Conservation (phyloP, 257 asterid genomes). For the Anisodus tanguticus region DNA sequence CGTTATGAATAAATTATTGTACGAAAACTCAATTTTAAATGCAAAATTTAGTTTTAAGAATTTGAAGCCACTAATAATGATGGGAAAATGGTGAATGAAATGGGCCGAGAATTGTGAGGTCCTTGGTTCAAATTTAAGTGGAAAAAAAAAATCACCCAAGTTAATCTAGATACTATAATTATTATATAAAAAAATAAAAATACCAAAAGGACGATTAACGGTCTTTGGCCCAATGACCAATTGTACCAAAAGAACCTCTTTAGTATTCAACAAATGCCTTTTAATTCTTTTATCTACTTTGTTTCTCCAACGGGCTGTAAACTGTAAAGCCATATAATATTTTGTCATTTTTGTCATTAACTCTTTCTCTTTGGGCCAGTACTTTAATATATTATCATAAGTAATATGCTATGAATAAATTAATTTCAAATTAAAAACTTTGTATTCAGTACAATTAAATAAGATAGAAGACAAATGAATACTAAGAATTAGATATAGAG, state of each 20-base stretch:
- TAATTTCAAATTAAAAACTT: background rate
- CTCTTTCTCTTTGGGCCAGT: background rate
- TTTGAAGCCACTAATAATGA: background rate
- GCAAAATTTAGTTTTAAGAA: background rate
- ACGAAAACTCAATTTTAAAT: background rate
- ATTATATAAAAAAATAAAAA: background rate
- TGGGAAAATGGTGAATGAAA: background rate
- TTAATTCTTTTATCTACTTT: background rate
- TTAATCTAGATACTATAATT: background rate
- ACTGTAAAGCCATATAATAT: background rate
- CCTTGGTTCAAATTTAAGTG: background rate
- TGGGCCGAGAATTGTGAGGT: background rate
- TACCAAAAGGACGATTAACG: background rate
- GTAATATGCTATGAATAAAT: background rate
- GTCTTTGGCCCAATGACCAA: background rate
- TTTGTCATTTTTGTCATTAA: background rate
- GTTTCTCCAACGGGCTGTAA: slow-evolving; percentile 2
- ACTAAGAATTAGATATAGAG: background rate
- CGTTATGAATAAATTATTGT: background rate
- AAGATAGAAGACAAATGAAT: background rate
- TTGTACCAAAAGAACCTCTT: slow-evolving; percentile 1
- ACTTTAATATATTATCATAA: too few relatives aligned
- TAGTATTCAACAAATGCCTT: background rate
- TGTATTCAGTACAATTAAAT: background rate
- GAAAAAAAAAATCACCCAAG: too few relatives aligned